Base-by-base conservation (phyloP, 2,329 filamentous ascomycete species). In the Fusarium sublunatum region DNA sequence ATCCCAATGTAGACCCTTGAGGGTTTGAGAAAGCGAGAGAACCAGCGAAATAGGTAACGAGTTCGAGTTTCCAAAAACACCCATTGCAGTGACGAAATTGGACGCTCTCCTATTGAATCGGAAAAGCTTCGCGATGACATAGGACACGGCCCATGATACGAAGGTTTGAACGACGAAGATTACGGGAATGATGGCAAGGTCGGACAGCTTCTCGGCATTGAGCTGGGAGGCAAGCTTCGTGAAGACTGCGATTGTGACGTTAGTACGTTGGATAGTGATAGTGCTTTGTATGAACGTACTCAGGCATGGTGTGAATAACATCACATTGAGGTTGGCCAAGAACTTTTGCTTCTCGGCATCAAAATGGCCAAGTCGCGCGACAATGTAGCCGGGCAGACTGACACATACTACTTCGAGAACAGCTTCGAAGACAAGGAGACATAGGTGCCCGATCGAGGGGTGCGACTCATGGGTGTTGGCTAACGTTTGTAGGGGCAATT, bases 21-120 rank as follows among this genome's bases (percentile, higher is more conserved):
- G 83, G 1, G 95, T 99, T 74, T 97, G 91, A 12, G 94, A 96
- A 10, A 99, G 84, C 8, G 94, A 97, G 54, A 98, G 86, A 61
- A 99, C 93, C 53, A 99, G 87, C 0, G 95, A 99, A 61, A 99
- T 98, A 1, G 95, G 95, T 19, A 99, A 85, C 15, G 95, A 98
- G 78, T 99, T 99, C 31, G 94, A 98, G 76, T 99, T 99, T 70
- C 94, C 95, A 75, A 99, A 99, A 44, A 98, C 85, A 34, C 91
- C 93, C 95, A 99, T 99, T 49, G 95, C 95, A 29, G 92, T 91
- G 38, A 99, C 91, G 73, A 99, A 99, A 79, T 99, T 99, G 66
- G 89, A 86, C 38, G 93, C 91, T 61, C 94, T 88, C 76, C 91
- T 93, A 70, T 87, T 88, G 77, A 99, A 93, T 13, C 91, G 83